Base-by-base conservation (phyloP, 139 green algal genomes). In the Limnomonas spitsbergensis region DNA sequence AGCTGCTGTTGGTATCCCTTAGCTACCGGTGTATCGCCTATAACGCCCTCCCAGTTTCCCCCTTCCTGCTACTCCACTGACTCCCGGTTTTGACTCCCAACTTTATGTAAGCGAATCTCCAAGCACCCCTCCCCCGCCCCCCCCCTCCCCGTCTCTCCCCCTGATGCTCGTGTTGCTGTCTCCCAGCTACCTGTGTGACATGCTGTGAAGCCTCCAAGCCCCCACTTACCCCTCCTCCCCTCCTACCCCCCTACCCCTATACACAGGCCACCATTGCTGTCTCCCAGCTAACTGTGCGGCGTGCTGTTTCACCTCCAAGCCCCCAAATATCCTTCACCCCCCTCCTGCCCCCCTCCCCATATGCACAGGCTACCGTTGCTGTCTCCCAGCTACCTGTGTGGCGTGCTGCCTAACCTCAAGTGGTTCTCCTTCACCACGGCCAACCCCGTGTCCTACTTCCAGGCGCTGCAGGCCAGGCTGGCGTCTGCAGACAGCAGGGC, bases 381-480 rank as follows among this genome's bases (percentile, higher is more conserved):
- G 14, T 37, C 56, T 32, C 56, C 56, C 6, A 70, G 56, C 56
- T 70, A 70, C 56, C 56, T 70, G 14, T 70, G 56, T 70, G 56
- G 56, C 14, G 56, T 70, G n/a, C 56, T 70, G 4, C 56, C 56
- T 20, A 70, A 70, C 56, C 9, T 70, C n/a, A 24, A 32, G 56
- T 70, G 56, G 56, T 70, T 38, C 56, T 70, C 56, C 27, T 70
- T 70, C 24, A 4, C 56, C 6, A 36, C 9, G 27, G n/a, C 9
- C 4, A 32, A 4, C 4, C 14, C 56, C 27, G 56, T 4, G 7
- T 4, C 56, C 56, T 70, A 70, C 29, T 70, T 70, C 56, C 56
- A 70, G 7, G 56, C 56, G 4, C n/a, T 70, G 56, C 56, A 70
- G 24, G 27, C 56, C 9, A 24, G 29, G 14, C 56, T 70, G 56